These are phyloP conservation scores for Phaeosphaeriaceae sp. DNA, from an alignment of 2,329 filamentous ascomycete genomes.

Conservation along the genomic window DNA sequence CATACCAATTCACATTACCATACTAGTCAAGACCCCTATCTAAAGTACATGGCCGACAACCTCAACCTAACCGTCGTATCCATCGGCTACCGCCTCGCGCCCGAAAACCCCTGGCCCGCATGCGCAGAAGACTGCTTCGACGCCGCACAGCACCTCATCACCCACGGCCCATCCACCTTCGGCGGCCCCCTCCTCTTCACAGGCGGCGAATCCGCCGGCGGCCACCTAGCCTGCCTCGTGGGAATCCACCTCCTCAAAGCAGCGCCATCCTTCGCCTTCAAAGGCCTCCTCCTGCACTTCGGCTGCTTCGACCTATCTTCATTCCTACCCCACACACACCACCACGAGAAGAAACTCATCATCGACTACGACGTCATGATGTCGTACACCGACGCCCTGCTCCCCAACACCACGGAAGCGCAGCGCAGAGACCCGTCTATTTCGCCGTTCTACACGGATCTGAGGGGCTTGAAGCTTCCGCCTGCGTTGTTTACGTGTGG, in stretches of 20 bases:
- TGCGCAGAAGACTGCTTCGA: slow-evolving; percentile 64
- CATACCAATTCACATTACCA: slow-evolving; percentile 4
- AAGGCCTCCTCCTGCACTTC: slow-evolving; percentile 60
- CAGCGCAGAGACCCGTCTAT: slow-evolving; percentile 55
- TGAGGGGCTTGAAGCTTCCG: slow-evolving; percentile 51
- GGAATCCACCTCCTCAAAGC: slow-evolving; percentile 55
- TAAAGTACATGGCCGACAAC: slow-evolving; percentile 59
- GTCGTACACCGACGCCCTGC: slow-evolving; percentile 54
- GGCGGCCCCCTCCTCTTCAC: slow-evolving; percentile 54
- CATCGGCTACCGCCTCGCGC: slow-evolving; percentile 66
- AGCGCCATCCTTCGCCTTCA: slow-evolving; percentile 50
- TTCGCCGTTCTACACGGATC: slow-evolving; percentile 59
- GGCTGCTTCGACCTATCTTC: slow-evolving; percentile 58
- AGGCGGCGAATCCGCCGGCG: slow-evolving; percentile 56
- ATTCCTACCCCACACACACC: slow-evolving; percentile 49
- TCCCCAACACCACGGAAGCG: slow-evolving; percentile 51
- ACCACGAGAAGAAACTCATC: slow-evolving; percentile 52
- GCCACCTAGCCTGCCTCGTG: slow-evolving; percentile 56
- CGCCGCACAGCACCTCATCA: slow-evolving; percentile 60
- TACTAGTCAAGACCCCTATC: slow-evolving; percentile 53
- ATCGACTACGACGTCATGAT: slow-evolving; percentile 56
- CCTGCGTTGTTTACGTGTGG: slow-evolving; percentile 62
- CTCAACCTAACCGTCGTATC: slow-evolving; percentile 59
- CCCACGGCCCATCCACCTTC: slow-evolving; percentile 53
- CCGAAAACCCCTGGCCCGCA: slow-evolving; percentile 64